A percentile compares a stretch with the other conserved stretches of the same genome.
Evolutionary conservation across 2,329 filamentous ascomycete species (phyloP).

Genomic region (Lachnellula willkommii): DNA sequence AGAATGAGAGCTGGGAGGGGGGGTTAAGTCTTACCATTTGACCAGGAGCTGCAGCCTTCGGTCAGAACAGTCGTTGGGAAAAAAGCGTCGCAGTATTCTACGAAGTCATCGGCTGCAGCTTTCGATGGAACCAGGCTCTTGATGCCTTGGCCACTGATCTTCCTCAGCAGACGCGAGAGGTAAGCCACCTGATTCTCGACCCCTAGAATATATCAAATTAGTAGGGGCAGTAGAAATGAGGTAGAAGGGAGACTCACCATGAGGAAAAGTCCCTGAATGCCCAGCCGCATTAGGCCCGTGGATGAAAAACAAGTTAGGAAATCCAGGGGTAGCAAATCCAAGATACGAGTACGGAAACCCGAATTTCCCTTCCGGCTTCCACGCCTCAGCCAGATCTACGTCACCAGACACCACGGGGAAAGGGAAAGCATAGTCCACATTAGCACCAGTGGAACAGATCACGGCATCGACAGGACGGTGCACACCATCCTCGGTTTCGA

Average conservation of each 20-base stretch:
- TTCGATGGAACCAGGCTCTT: constrained; percentile 51
- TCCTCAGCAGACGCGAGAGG: constrained; percentile 62
- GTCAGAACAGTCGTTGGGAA: constrained; percentile 49
- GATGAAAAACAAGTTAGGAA: constrained; percentile 62
- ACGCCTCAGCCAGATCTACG: constrained; percentile 48
- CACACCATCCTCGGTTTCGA: constrained; percentile 52
- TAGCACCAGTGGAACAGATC: constrained; percentile 63
- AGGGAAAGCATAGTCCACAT: constrained; percentile 50
- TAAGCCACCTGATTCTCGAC: constrained; percentile 61
- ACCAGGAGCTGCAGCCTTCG: constrained; percentile 64
- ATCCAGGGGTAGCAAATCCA: constrained; percentile 53
- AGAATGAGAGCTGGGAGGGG: neutral
- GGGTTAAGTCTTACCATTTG: constrained; percentile 46
- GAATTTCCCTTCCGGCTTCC: constrained; percentile 41
- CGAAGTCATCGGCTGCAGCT: constrained; percentile 42
- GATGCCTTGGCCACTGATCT: constrained; percentile 60
- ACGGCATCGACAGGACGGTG: constrained; percentile 55
- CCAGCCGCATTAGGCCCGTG: constrained; percentile 50
- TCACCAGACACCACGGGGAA: constrained; percentile 46
- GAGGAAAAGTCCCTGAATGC: constrained; percentile 48
- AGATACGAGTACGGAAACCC: constrained; percentile 57
- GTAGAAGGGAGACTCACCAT: constrained; percentile 31
- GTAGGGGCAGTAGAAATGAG: no score
- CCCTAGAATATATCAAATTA: constrained; percentile 9
- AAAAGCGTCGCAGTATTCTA: constrained; percentile 56